Base-by-base conservation (phyloP, 78 protist genomes). In the Dictyostelium purpureum region DNA sequence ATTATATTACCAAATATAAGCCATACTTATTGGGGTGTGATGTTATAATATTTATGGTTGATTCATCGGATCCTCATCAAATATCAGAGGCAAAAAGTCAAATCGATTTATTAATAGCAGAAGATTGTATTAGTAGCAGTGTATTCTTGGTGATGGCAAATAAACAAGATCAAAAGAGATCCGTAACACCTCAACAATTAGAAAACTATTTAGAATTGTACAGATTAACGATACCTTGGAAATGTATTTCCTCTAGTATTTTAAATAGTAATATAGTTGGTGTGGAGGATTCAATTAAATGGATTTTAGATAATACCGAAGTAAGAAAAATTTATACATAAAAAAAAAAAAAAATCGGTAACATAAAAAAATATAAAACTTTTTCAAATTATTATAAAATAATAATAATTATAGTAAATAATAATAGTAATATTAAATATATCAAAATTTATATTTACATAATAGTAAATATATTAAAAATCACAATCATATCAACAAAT, bases 141-240 rank as follows among this genome's bases (percentile, higher is more conserved):
- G 80, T 70, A 40, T 71, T 83, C 43, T 49, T 83, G 43, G 90
- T 83, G 10, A 54, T 83, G 73, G 90, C 90, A 42, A 83, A 83
- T 35, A 83, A 83, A 56, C 90, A 83, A 71, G 90, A 83, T 61
- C 69, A 69, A 38, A 67, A 81, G 35, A 56, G 65, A 33, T 31
- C 38, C 37, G 75, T 83, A 1, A 35, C 38, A 6, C 35, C 56
- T 16, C 38, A 33, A 6, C 80, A 83, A 71, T 42, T 83, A 43
- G 90, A 83, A 35, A 73, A 69, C 11, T 83, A 83, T 71, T 33
- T 83, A 37, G 90, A 83, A 43, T 57, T 83, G 10, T 70, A 67
- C 54, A 19, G 90, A 43, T 40, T 83, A 35, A 81, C 71, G 10
- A 52, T 51, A 49, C 89, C 89, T 38, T 81, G 89, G 89, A 81